Base-by-base conservation (phyloP, 2,329 filamentous ascomycete species). In the Xylariaceae sp. region DNA sequence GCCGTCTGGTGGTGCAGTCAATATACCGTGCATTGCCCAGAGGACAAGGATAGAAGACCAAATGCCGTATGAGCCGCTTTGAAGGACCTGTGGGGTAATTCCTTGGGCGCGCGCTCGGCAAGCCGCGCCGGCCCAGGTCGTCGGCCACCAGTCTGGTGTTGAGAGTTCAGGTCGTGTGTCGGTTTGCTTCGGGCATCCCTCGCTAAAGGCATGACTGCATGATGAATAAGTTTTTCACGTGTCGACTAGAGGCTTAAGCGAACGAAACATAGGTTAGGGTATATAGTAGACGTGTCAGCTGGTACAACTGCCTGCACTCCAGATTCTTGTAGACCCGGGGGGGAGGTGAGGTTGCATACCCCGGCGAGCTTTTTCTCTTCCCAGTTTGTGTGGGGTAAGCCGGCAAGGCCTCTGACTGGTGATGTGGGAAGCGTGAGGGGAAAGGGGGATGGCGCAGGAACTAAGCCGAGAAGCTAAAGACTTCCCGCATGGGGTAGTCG, bases 341-440 rank as follows among this genome's bases (percentile, higher is more conserved):
- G n/a, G n/a, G n/a, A n/a, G n/a, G n/a, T n/a, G n/a, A n/a, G n/a
- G n/a, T n/a, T n/a, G n/a, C n/a, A n/a, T n/a, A n/a, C n/a, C n/a
- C n/a, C n/a, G n/a, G n/a, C n/a, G n/a, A n/a, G n/a, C n/a, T n/a
- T n/a, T n/a, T n/a, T n/a, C n/a, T n/a, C n/a, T 32, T 16, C 27
- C 27, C 27, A 48, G 57, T n/a, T n/a, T n/a, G 52, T 62, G 59
- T 62, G 59, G 59, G 59, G 59, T 62, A 61, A n/a, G 47, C 47
- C 53, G 47, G 46, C 40, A 50, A 50, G 37, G 50, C 49, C 37
- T 34, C 40, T 56, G 45, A 55, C 44, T 55, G 52, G 48, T 44
- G 38, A 42, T 29, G 23, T n/a, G n/a, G n/a, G n/a, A 20, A 22
- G 39, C 40, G 21, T 17, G 40, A 42, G 44, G 45, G 42, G 49